Evolutionary conservation across 345 rosid species (phyloP).

Genomic region (Cardamine chenopodiifolia): DNA sequence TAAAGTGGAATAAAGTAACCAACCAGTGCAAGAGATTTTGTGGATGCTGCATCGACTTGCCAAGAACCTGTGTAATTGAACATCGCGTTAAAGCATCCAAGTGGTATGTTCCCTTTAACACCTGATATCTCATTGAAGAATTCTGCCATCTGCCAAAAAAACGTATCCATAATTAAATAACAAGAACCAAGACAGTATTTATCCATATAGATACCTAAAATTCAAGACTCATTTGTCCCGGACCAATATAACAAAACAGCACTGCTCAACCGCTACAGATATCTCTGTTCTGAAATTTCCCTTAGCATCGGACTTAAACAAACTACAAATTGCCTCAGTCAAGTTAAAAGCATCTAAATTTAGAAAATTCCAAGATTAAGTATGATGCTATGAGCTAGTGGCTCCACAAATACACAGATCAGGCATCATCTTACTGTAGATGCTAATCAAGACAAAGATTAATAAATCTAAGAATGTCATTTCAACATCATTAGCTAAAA

Average conservation of each 20-base stretch:
- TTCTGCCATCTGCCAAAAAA: conserved; percentile 68
- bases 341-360: conserved; percentile 27
- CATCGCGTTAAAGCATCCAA: conserved; percentile 96
- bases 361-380: conserved; percentile 7
- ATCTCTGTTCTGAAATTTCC: background rate
- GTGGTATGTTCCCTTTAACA: conserved; percentile 75
- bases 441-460: conserved; percentile 21
- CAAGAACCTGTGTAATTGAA: conserved; percentile 95
- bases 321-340: conserved; percentile 16
- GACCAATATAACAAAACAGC: background rate
- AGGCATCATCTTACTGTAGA: conserved; percentile 12
- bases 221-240: too few relatives aligned
- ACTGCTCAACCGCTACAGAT: background rate
- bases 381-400: conserved; percentile 7
- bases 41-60: conserved; percentile 92
- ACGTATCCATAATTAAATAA: background rate
- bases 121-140: conserved; percentile 72
- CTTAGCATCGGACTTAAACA: background rate
- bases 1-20: conserved; percentile 75
- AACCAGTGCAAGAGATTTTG: conserved; percentile 91
- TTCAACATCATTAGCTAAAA: background rate
- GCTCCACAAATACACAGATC: conserved; percentile 27
- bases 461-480: conserved; percentile 9
- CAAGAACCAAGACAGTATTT: background rate
- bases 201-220: background rate